phyloP scores from a whole-genome alignment of 306 rosid species.

The Bauhinia variegata region DNA sequence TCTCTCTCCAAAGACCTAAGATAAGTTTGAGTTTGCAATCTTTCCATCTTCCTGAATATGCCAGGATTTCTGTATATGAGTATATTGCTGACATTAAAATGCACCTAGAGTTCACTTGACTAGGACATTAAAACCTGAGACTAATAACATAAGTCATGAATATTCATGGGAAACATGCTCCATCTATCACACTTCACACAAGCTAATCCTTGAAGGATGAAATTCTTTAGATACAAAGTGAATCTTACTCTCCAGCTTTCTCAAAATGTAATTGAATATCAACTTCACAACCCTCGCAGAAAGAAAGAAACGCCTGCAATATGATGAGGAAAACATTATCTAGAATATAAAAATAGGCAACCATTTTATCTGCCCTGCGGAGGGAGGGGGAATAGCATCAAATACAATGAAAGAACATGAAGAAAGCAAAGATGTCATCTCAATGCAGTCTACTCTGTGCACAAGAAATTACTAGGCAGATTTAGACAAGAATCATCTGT shows the following conservation, averaged over 20 bases:
- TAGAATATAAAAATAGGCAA: background rate
- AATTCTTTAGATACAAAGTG: slow-evolving; percentile 8
- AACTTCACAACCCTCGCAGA: slow-evolving; percentile 92
- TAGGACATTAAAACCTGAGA: background rate
- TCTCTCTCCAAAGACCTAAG: slow-evolving; percentile 3
- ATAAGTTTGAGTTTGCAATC: background rate
- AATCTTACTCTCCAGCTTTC: slow-evolving; percentile 91
- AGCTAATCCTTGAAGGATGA: background rate
- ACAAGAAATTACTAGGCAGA: slow-evolving; percentile 5
- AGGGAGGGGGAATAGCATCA: slow-evolving; percentile 15
- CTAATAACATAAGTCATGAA: background rate
- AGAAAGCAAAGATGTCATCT: slow-evolving; percentile 24
- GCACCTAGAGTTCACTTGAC: background rate
- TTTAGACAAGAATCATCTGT: background rate
- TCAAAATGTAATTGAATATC: slow-evolving; percentile 85
- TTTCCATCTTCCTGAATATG: background rate
- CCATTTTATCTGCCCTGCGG: background rate
- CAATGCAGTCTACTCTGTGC: slow-evolving; percentile 14
- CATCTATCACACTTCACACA: background rate
- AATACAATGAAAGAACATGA: slow-evolving; percentile 1
- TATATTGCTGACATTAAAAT: background rate
- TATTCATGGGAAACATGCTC: background rate
- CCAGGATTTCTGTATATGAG: background rate
- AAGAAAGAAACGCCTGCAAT: slow-evolving; percentile 91
- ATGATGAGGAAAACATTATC: slow-evolving; percentile 27